phyloP scores from a whole-genome alignment of 2,329 filamentous ascomycete genomes.

The Ophiocordyceps unilateralis region DNA sequence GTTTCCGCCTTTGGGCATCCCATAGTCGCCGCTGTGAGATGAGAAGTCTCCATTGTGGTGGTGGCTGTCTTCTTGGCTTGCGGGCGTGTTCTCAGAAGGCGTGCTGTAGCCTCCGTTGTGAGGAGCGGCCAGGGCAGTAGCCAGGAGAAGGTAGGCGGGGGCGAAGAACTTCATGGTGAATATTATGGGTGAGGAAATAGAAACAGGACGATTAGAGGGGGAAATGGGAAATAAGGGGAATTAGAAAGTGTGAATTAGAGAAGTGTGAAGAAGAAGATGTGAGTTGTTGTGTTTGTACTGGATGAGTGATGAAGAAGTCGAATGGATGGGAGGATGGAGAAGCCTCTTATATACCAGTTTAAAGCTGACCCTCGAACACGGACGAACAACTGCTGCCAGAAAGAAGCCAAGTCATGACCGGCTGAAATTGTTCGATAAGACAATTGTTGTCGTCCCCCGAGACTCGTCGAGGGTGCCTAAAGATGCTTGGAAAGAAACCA shows the following conservation, averaged over 20 bases:
- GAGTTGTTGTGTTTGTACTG: background rate
- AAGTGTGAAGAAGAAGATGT: background rate
- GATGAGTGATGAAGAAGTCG: background rate
- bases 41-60: background rate
- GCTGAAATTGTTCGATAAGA: background rate
- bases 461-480: background rate
- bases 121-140: constrained; percentile 1
- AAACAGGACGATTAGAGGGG: no score
- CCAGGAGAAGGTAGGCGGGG: background rate
- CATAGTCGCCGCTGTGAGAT: background rate
- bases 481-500: background rate
- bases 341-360: background rate
- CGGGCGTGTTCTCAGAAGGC: background rate
- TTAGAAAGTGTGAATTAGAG: background rate
- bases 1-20: background rate
- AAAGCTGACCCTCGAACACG: background rate
- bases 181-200: no score
- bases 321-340: background rate
- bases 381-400: background rate
- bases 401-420: background rate
- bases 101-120: background rate
- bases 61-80: background rate
- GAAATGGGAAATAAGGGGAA: background rate
- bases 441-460: background rate
- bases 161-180: constrained; percentile 1